Conservation (phyloP, 164 flowering plant genomes). For the Macadamia integrifolia region DNA sequence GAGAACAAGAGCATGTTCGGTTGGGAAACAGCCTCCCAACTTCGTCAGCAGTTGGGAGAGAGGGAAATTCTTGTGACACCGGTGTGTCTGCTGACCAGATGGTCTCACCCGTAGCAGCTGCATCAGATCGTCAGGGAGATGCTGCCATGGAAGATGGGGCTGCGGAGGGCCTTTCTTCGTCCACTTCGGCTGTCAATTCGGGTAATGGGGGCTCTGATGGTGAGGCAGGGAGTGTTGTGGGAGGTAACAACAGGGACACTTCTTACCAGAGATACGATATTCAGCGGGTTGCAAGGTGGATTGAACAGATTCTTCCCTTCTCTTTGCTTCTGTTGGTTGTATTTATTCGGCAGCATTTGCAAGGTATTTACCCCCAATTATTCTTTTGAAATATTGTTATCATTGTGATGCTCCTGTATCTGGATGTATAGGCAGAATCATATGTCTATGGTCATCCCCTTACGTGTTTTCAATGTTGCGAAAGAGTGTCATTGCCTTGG, state of each 20-base stretch:
- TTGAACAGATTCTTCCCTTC: constrained; percentile 94
- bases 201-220: constrained; percentile 30
- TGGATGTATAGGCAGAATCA: too few relatives aligned
- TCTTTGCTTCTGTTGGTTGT: constrained; percentile 87
- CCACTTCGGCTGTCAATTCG: constrained; percentile 11
- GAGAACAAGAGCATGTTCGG: constrained; percentile 59
- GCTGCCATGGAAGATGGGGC: constrained; percentile 31
- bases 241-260: constrained; percentile 56
- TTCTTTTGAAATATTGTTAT: too few relatives aligned
- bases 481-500: too few relatives aligned
- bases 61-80: constrained; percentile 7
- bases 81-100: constrained; percentile 21
- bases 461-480: too few relatives aligned
- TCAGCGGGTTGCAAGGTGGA: constrained; percentile 97
- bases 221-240: constrained; percentile 44
- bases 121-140: constrained; percentile 31
- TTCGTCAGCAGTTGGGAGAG: constrained; percentile 14
- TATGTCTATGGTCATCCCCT: too few relatives aligned
- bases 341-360: constrained; percentile 91
- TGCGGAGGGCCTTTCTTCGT: constrained; percentile 32
- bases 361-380: constrained; percentile 43
- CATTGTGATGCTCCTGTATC: too few relatives aligned
- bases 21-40: constrained; percentile 13
- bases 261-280: constrained; percentile 96
- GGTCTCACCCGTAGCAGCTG: constrained; percentile 6